A percentile compares a stretch with the other conserved stretches of the same genome.
phyloP scores from a whole-genome alignment of 305 asterid genomes.

The Caryopteris hybrid region DNA sequence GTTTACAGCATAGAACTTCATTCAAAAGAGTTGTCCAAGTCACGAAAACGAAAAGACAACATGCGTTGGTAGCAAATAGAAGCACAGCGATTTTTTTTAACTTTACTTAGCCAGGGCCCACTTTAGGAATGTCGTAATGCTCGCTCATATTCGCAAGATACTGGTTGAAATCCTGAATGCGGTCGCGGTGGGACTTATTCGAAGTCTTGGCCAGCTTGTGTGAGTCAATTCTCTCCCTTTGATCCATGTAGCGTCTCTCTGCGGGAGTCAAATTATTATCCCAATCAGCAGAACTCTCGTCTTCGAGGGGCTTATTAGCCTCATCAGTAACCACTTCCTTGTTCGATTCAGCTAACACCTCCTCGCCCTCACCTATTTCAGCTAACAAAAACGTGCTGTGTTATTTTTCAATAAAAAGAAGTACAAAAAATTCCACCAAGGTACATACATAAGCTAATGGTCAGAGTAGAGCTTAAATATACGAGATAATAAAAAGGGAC shows the following conservation, averaged over 20 bases:
- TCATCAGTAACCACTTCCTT: constrained; percentile 39
- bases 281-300: constrained; percentile 39
- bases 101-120: constrained; percentile 71
- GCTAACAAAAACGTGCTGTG: neutral
- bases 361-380: constrained; percentile 39
- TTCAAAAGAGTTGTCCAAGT: neutral
- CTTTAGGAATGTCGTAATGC: constrained; percentile 96
- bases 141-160: constrained; percentile 96
- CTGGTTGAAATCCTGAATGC: constrained; percentile 89
- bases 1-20: neutral
- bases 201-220: constrained; percentile 82
- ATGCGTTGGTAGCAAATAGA: no score
- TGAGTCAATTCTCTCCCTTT: constrained; percentile 57
- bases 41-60: neutral
- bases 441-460: no score
- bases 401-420: neutral
- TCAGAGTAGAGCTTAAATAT: no score
- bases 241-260: constrained; percentile 90
- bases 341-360: constrained; percentile 25
- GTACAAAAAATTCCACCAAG: neutral
- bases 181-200: constrained; percentile 83
- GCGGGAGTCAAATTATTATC: constrained; percentile 77
- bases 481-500: no score
- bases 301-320: constrained; percentile 37
- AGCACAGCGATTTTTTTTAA: no score